Evolutionary conservation across 441 rosid species (phyloP).

Genomic region (Adansonia rubrostipa): DNA sequence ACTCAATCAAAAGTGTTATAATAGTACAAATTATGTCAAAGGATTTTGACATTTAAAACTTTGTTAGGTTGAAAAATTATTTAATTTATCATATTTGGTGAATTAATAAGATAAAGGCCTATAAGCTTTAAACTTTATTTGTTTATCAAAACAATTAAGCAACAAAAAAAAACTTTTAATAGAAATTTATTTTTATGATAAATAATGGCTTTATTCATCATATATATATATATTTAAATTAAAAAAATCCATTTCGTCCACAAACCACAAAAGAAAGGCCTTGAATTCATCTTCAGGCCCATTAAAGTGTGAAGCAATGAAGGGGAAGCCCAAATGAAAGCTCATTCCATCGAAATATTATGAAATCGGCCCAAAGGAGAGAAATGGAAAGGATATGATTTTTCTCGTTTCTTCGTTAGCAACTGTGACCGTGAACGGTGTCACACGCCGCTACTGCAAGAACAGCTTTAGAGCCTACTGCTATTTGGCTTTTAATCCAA

Average conservation of each 20-base stretch:
- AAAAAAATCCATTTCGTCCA: not conserved
- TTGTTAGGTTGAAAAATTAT: not conserved
- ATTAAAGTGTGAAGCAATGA: not conserved
- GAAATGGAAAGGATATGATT: not conserved
- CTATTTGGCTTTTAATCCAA: not conserved
- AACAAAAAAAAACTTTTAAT: not conserved
- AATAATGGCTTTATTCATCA: not conserved
- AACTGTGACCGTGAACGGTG: constrained; percentile 8
- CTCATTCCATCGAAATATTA: not conserved
- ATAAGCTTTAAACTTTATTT: not conserved
- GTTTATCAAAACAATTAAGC: not conserved
- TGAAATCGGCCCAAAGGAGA: not conserved
- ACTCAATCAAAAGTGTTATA: too few relatives aligned
- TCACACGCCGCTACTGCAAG: not conserved
- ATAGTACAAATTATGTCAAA: too few relatives aligned
- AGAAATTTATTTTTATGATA: not conserved
- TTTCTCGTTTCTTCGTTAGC: not conserved
- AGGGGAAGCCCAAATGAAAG: not conserved
- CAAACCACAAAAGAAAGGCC: not conserved
- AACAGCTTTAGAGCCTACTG: not conserved
- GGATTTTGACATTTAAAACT: too few relatives aligned
- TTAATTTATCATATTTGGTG: not conserved
- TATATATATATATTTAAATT: not conserved
- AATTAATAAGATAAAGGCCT: not conserved
- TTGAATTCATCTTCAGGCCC: not conserved